Evolutionary conservation across 345 rosid species (phyloP).

Genomic region (Citrus cavaleriei): DNA sequence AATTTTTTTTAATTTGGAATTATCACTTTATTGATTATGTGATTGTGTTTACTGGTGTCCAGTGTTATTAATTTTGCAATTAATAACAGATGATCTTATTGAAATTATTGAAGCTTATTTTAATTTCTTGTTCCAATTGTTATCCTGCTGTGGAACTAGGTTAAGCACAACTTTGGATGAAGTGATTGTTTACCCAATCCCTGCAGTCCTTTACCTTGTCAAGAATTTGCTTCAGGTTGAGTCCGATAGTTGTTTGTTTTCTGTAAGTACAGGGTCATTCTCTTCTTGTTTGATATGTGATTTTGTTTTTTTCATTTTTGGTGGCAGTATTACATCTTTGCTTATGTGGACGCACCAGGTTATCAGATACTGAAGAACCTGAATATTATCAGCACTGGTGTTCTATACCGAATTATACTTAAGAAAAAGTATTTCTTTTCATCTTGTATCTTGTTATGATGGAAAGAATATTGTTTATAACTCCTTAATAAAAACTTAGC

Average conservation of each 20-base stretch:
- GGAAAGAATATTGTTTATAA: neutral
- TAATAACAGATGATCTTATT: neutral
- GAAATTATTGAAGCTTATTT: neutral
- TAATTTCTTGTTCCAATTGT: neutral
- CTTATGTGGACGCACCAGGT: slow-evolving; percentile 96
- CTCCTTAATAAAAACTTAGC: neutral
- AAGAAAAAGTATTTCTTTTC: slow-evolving; percentile 68
- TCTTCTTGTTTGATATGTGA: neutral
- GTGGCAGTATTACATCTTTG: slow-evolving; percentile 93
- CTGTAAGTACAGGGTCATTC: neutral
- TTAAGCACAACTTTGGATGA: slow-evolving; percentile 83
- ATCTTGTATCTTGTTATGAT: neutral
- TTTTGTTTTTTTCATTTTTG: slow-evolving; percentile 7
- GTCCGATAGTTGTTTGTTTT: slow-evolving; percentile 7
- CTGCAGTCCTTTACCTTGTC: slow-evolving; percentile 88
- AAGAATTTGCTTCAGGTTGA: slow-evolving; percentile 95
- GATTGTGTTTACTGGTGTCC: neutral
- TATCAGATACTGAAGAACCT: slow-evolving; percentile 97
- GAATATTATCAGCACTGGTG: slow-evolving; percentile 92
- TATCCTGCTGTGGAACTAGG: slow-evolving; percentile 41
- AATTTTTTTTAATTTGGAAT: neutral
- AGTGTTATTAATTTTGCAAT: neutral
- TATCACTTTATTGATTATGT: neutral
- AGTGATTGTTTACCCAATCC: slow-evolving; percentile 88
- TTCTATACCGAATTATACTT: slow-evolving; percentile 83